Evolutionary conservation across 768 basidiomycete species (phyloP).

Genomic region (Thelephora ganbajun): DNA sequence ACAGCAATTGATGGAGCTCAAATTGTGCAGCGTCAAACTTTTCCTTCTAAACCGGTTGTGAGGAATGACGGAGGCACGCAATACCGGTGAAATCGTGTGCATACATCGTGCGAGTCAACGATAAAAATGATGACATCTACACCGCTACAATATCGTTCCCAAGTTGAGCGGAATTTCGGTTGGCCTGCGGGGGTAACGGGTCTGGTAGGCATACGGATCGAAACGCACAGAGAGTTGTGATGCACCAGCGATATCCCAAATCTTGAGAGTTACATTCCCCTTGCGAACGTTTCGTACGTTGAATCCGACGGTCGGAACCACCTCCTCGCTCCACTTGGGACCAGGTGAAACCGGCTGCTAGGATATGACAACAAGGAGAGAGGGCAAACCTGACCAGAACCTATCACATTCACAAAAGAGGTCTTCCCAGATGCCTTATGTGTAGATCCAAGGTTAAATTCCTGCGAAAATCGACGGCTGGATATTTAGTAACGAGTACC

Average conservation of each 20-base stretch:
- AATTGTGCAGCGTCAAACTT: constrained; percentile 76
- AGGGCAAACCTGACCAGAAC: constrained; percentile 55
- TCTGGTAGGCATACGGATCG: not conserved
- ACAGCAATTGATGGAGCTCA: constrained; percentile 69
- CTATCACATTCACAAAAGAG: constrained; percentile 84
- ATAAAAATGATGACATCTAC: constrained; percentile 90
- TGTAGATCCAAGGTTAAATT: not conserved
- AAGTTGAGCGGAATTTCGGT: constrained; percentile 89
- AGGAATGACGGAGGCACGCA: not conserved
- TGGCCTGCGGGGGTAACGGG: constrained; percentile 39
- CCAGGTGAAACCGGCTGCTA: not conserved
- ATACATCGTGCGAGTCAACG: constrained; percentile 81
- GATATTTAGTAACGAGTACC: constrained; percentile 22
- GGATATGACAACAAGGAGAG: not conserved
- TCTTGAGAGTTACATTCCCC: constrained; percentile 82
- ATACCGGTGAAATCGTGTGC: constrained; percentile 14
- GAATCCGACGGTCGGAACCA: constrained; percentile 93
- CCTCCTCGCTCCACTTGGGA: constrained; percentile 82
- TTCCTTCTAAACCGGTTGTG: constrained; percentile 37
- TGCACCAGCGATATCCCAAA: constrained; percentile 91
- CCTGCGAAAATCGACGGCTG: not conserved
- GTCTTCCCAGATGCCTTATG: constrained; percentile 86
- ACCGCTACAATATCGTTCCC: constrained; percentile 88
- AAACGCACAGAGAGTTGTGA: not conserved
- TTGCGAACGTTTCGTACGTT: constrained; percentile 81